Evolutionary conservation across 2,329 filamentous ascomycete species (phyloP).

Genomic region (Aspergillus bombycis): DNA sequence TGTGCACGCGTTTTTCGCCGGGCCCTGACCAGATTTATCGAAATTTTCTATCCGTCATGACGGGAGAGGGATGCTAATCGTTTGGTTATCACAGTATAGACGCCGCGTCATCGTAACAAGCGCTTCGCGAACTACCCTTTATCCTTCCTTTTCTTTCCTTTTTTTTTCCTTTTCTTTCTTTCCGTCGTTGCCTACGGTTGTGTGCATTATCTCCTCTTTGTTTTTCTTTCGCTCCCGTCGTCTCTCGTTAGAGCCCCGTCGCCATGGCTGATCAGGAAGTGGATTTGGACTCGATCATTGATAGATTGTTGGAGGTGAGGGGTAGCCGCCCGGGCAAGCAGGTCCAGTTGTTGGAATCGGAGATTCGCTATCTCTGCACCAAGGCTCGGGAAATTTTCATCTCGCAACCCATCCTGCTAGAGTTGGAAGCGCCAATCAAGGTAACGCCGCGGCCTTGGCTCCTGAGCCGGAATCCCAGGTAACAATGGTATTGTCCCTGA

Average conservation of each 20-base stretch:
- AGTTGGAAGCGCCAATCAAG: conserved; percentile 99
- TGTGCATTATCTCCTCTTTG: conserved; percentile 21
- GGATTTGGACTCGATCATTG: conserved; percentile 99
- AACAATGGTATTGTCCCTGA: background rate
- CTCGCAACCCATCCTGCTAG: conserved; percentile 95
- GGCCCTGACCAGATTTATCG: conserved; percentile 1
- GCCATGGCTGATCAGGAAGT: conserved; percentile 82
- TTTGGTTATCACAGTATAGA: conserved; percentile 33
- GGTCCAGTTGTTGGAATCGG: conserved; percentile 92
- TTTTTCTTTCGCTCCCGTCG: conserved; percentile 28
- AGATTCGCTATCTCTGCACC: conserved; percentile 96
- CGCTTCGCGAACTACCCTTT: conserved; percentile 35
- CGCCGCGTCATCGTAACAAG: conserved; percentile 37
- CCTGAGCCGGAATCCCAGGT: background rate
- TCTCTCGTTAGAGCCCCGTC: conserved; percentile 41
- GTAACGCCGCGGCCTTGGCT: conserved; percentile 52
- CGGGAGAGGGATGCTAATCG: conserved; percentile 10
- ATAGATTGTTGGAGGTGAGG: conserved; percentile 94
- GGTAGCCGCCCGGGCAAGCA: conserved; percentile 98
- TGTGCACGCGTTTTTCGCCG: conserved; percentile 20
- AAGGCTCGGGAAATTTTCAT: conserved; percentile 99
- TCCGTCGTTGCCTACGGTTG: conserved; percentile 21
- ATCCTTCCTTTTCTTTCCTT: conserved; percentile 23
- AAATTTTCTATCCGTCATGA: conserved; percentile 16
- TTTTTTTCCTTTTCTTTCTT: conserved; percentile 27